These are phyloP conservation scores for Pyrrhoderma lamaoense DNA, from an alignment of 1,284 basidiomycete genomes.

Conservation along the genomic window DNA sequence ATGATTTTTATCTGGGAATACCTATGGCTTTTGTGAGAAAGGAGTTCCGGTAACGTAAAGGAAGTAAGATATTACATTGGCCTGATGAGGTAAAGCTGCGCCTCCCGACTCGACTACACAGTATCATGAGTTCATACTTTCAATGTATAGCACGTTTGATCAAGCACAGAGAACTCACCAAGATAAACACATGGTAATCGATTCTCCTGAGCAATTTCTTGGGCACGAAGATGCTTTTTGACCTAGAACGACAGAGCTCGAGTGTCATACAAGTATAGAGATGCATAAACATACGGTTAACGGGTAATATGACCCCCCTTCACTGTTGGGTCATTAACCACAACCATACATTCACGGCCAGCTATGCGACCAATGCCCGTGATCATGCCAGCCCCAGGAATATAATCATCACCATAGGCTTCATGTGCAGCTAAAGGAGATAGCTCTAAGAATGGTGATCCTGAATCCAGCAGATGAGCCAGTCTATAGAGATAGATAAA, in stretches of 20 bases:
- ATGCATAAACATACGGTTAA: constrained; percentile 54
- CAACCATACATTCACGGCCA: constrained; percentile 80
- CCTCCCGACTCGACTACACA: constrained; percentile 84
- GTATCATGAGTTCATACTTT: not conserved
- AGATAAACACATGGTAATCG: constrained; percentile 89
- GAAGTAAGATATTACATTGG: constrained; percentile 49
- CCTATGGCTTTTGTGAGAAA: constrained; percentile 36
- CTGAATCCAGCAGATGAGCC: constrained; percentile 69
- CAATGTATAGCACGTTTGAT: not conserved
- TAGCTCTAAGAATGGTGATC: constrained; percentile 87
- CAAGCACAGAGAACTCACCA: constrained; percentile 38
- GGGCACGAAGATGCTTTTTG: constrained; percentile 93
- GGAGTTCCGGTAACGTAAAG: not conserved
- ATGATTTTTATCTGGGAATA: constrained; percentile 86
- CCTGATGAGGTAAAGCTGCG: constrained; percentile 88
- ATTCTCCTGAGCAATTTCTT: constrained; percentile 89
- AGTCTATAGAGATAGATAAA: constrained; percentile 37
- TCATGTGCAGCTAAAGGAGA: constrained; percentile 83
- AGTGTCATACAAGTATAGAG: constrained; percentile 5
- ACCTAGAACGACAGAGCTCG: constrained; percentile 40
- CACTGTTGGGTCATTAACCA: constrained; percentile 92
- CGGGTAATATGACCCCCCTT: constrained; percentile 94
- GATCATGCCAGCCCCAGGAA: constrained; percentile 88
- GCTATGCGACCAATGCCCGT: constrained; percentile 82
- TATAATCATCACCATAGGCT: constrained; percentile 70